Evolutionary conservation across 106 monocot genomes (phyloP).

Genomic region (Vanilla planifolia): DNA sequence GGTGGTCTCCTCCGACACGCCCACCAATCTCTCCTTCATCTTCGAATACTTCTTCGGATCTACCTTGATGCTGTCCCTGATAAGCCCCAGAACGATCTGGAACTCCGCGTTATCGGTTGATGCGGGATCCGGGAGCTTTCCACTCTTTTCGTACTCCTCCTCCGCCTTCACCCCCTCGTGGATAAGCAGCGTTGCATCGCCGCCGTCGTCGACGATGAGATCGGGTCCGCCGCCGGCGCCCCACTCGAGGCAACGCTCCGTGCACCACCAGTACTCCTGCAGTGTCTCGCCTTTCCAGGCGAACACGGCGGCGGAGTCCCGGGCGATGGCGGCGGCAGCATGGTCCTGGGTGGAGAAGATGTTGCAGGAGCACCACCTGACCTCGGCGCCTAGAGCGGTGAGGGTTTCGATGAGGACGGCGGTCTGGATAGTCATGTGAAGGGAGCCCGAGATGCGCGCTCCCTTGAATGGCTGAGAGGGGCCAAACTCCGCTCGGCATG

Average conservation of each 20-base stretch:
- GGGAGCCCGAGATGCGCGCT: constrained; percentile 71
- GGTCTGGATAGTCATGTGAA: constrained; percentile 85
- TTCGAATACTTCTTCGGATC: constrained; percentile 27
- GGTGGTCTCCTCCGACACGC: constrained; percentile 31
- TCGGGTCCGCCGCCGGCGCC: constrained; percentile 24
- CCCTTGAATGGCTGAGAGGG: constrained; percentile 66
- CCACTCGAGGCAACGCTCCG: constrained; percentile 31
- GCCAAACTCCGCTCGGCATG: constrained; percentile 77
- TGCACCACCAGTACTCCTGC: constrained; percentile 37
- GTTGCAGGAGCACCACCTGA: constrained; percentile 84
- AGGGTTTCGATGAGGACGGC: constrained; percentile 80
- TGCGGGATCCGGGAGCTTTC: constrained; percentile 22
- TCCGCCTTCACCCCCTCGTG: constrained; percentile 29
- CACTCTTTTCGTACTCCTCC: constrained; percentile 25
- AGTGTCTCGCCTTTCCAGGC: constrained; percentile 34
- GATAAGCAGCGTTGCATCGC: constrained; percentile 20
- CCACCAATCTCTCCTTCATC: constrained; percentile 32
- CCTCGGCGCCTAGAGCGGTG: constrained; percentile 71
- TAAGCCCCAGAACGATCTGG: constrained; percentile 27
- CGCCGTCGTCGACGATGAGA: constrained; percentile 31
- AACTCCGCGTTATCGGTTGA: constrained; percentile 32
- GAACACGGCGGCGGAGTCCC: constrained; percentile 50
- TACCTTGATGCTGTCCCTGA: constrained; percentile 24
- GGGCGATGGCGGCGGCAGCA: constrained; percentile 66
- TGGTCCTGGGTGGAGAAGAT: constrained; percentile 80